Evolutionary conservation across 2,329 filamentous ascomycete genomes (phyloP).

Genomic region (Periconia sp.): DNA sequence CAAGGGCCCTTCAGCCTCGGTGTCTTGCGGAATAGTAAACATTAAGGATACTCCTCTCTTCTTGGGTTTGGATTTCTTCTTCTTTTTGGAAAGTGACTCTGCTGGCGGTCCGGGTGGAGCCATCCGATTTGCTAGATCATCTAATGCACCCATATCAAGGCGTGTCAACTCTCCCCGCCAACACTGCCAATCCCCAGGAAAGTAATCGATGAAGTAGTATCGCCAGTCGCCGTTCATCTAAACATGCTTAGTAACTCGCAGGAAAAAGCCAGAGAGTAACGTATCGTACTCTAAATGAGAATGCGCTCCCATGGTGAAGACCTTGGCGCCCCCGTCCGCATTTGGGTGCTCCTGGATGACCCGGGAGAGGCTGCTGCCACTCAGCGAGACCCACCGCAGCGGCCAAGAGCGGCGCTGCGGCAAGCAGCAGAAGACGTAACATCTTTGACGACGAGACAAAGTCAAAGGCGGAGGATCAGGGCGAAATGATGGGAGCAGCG

Average conservation of each 20-base stretch:
- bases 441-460: too few relatives aligned
- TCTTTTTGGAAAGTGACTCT: constrained; percentile 1
- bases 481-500: too few relatives aligned
- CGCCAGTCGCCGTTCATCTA: constrained; percentile 16
- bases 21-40: constrained; percentile 10
- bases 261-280: background rate
- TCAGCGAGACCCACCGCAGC: constrained; percentile 7
- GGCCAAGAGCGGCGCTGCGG: constrained; percentile 3
- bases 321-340: constrained; percentile 10
- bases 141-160: constrained; percentile 6
- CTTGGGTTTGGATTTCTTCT: constrained; percentile 1
- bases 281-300: constrained; percentile 9
- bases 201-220: constrained; percentile 13
- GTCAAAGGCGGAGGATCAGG: too few relatives aligned
- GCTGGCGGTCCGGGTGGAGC: background rate
- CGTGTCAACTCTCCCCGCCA: constrained; percentile 9
- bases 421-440: constrained; percentile 8
- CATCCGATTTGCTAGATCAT: constrained; percentile 12
- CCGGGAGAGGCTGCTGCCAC: constrained; percentile 12
- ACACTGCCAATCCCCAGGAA: constrained; percentile 10
- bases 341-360: constrained; percentile 6
- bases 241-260: background rate
- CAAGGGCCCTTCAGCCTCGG: constrained; percentile 11
- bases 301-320: constrained; percentile 7
- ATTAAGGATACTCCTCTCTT: constrained; percentile 10